Base-by-base conservation (phyloP, 1,284 basidiomycete species). In the Heterobasidion occidentale region DNA sequence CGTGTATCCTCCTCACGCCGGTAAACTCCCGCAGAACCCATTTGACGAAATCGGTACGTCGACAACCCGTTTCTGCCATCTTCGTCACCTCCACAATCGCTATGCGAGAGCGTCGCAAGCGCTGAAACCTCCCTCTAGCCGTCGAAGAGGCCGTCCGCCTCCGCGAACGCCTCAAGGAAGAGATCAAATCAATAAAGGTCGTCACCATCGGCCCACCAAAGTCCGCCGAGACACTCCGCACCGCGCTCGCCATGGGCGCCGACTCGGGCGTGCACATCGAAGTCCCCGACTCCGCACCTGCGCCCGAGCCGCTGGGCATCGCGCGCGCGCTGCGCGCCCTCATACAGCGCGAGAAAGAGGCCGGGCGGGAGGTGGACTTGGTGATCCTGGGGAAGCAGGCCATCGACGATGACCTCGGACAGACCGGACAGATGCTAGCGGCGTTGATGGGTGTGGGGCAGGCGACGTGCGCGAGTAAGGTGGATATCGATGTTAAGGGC, bases 301-400 rank as follows among this genome's bases (percentile, higher is more conserved):
- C 87, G 0, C 89, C 92, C 1, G 94, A 97, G 68, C 92, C 94
- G 11, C 80, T 95, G 36, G 86, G 88, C 6, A 83, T 98, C 46
- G 94, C 95, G 46, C 92, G 93, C 70, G 82, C 89, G 2, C 79
- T 99, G 60, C 80, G 81, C 54, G 88, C 88, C 6, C 66, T 96
- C 60, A 87, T 98, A 57, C 80, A 87, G 58, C 82, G 82, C 52
- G 79, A 88, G 64, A 77, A 84, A 62, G 80, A 81, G 59, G 72
- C 70, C 2, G 46, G 46, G 68, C 35, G 70, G 52, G 76, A 78
- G 38, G 78, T 92, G 2, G 95, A 98, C 65, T 65, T 99, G 57
- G 88, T 99, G 55, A 94, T 99, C 61, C 81, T 98, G 74, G 96
- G 97, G n/a, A 99, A 99, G 75, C 96, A 99, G 73, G 90, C 96